Evolutionary conservation across 306 rosid species (phyloP), one percentile per base, ranked within the genome.

Genomic region (Hylodesmum podocarpum): DNA sequence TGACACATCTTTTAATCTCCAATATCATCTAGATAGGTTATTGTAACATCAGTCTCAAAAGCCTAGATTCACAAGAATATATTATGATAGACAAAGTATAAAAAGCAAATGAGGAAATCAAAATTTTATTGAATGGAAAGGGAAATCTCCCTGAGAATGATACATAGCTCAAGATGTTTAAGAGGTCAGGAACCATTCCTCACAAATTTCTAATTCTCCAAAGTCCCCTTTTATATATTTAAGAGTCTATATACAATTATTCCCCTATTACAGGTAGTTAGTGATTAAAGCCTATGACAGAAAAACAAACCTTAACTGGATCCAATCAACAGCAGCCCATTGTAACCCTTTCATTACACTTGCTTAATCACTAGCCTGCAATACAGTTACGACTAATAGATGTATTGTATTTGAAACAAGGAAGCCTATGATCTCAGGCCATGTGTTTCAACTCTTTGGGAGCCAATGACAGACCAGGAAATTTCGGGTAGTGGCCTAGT

Each of bases 381-480:
- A 27, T 36, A 76, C 68, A 43, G 55, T 66, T 16, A 65, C 8
- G 44, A 51, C 16, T 27, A 28, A 63, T 59, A 66, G 21, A 63
- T 31, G 31, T 3, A 63, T 24, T 12, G 11, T 28, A 47, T 21
- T 41, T 72, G 44, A 54, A 50, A 63, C 4, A 25, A 34, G 50
- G 50, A 75, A 47, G 68, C 8, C 50, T 49, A 65, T 15, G 36
- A 73, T 62, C 68, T 49, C 44, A 73, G 55, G 62, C 51, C 70
- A 47, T 19, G 19, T 57, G 59, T 73, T 59, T 72, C 39, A 66
- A 34, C 77, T 77, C 64, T 33, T 37, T 50, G 29, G 34, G 49
- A 59, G 50, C 46, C 39, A 71, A 47, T 14, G 66, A 21, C 62
- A 57, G 16, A 66, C 72, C 72, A 14, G 40, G 3, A 73, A 40